Base-by-base conservation (phyloP, 106 monocot species). In the Agapanthus africanus region DNA sequence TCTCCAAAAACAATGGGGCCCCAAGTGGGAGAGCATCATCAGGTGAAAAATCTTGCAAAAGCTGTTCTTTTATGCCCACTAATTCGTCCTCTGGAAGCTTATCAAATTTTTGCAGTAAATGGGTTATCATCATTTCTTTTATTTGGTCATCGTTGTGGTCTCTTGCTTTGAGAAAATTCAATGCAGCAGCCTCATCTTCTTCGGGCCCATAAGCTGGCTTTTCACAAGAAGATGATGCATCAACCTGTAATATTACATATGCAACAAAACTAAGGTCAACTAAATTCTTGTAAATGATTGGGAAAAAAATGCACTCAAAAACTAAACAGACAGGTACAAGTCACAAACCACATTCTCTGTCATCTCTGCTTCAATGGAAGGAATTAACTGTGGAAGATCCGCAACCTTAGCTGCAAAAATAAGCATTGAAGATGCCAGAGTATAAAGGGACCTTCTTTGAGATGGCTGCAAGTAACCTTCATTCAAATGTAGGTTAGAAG, bases 381-480 rank as follows among this genome's bases (percentile, higher is more conserved):
- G 40, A 74, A 83, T 47, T 25, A 90, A 73, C 50, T 85, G 44
- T 11, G 71, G 74, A 74, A 90, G 50, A 59, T 82, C 69, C 22
- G 56, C 73, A 63, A 77, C 77, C 70, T 79, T 92, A 36, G 80
- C 92, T 68, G 87, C 82, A 73, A 83, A 70, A 56, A 97, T 60
- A 72, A 97, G 84, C 91, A 97, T 92, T 16, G 82, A 76, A 33
- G 81, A 89, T 28, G 89, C 82, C 74, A 89, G 74, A 28, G 89
- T 92, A 50, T 80, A 79, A 31, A 97, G 54, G 66, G 84, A 92
- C 68, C 89, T 88, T 26, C 80, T 80, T 30, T 77, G 76, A 56
- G 89, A 90, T 71, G 97, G 87, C 74, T 79, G 82, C 79, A 97
- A 84, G 36, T 51, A 68, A 78, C 82, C 97, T 97, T 84, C 41